Evolutionary conservation across 2,329 filamentous ascomycete species (phyloP).

Genomic region (Ophiostoma montium): DNA sequence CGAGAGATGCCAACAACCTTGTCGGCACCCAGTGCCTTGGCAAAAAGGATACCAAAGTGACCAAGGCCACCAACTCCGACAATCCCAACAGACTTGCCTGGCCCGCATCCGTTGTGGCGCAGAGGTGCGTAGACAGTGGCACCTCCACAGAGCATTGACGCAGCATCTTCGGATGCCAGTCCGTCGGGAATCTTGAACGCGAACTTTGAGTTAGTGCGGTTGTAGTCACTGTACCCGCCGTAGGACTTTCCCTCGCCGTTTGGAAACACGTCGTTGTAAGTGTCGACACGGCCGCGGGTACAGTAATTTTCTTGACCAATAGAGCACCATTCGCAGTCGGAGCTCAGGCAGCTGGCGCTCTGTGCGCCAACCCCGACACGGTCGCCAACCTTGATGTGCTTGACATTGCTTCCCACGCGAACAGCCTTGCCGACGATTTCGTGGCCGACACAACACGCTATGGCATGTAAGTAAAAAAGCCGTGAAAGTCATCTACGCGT

Average conservation of each 20-base stretch:
- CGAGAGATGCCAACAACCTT: slow-evolving; percentile 12
- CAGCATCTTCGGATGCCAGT: slow-evolving; percentile 13
- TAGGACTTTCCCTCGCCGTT: slow-evolving; percentile 27
- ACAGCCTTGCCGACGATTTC: slow-evolving; percentile 49
- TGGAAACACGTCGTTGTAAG: slow-evolving; percentile 10
- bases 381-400: slow-evolving; percentile 22
- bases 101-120: slow-evolving; percentile 8
- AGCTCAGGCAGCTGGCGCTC: slow-evolving; percentile 14
- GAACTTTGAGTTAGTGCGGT: slow-evolving; percentile 28
- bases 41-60: slow-evolving; percentile 13
- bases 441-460: slow-evolving; percentile 45
- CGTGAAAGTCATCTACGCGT: no score
- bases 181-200: slow-evolving; percentile 17
- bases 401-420: slow-evolving; percentile 35
- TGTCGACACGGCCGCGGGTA: slow-evolving; percentile 2
- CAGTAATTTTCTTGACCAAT: slow-evolving; percentile 9
- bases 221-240: slow-evolving; percentile 15
- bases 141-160: slow-evolving; percentile 16
- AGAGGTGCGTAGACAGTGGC: slow-evolving; percentile 12
- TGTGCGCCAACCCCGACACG: slow-evolving; percentile 14
- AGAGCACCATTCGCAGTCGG: slow-evolving; percentile 20
- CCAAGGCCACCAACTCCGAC: slow-evolving; percentile 14
- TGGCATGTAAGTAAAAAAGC: not conserved
- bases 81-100: slow-evolving; percentile 13
- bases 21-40: slow-evolving; percentile 13